phyloP scores from a whole-genome alignment of 2,329 filamentous ascomycete genomes.

The Blumeria hordei region DNA sequence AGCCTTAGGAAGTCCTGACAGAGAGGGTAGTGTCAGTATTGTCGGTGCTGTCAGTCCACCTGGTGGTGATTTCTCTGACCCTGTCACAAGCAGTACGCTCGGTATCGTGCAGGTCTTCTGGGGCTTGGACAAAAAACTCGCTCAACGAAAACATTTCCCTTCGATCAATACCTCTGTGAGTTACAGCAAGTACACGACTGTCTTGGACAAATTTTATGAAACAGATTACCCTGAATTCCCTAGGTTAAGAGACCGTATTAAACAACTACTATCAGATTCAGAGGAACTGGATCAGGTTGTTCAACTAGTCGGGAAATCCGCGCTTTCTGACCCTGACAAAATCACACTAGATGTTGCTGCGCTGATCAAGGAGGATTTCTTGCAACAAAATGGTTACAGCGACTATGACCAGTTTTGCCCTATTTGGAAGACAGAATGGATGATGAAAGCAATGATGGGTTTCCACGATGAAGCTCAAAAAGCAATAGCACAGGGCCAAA shows the following conservation, averaged over 20 bases:
- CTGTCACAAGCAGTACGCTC: conserved; percentile 79
- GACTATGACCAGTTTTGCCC: conserved; percentile 99
- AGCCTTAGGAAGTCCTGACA: conserved; percentile 68
- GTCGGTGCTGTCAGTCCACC: conserved; percentile 93
- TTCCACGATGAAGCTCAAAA: conserved; percentile 97
- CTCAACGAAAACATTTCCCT: conserved; percentile 96
- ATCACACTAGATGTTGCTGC: conserved; percentile 85
- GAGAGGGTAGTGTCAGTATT: conserved; percentile 83
- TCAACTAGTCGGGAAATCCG: conserved; percentile 92
- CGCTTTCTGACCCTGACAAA: conserved; percentile 89
- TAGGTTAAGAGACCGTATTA: conserved; percentile 73
- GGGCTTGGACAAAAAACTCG: conserved; percentile 98
- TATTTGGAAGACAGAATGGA: conserved; percentile 98
- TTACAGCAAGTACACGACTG: conserved; percentile 86
- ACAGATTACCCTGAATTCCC: conserved; percentile 90
- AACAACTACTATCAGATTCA: conserved; percentile 77
- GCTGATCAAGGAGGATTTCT: conserved; percentile 90
- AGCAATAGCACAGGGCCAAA: conserved; percentile 72
- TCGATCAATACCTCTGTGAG: conserved; percentile 88
- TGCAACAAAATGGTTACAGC: conserved; percentile 97
- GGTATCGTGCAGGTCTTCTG: conserved; percentile 98
- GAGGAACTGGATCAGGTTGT: conserved; percentile 98
- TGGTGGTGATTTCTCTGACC: conserved; percentile 97
- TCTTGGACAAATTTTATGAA: conserved; percentile 83
- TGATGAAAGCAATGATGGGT: conserved; percentile 99